Percentiles rank a stretch among this genome's conserved stretches.
Conservation (phyloP, 495 filamentous ascomycete genomes). For the Hypomontagnella submonticulosa region DNA sequence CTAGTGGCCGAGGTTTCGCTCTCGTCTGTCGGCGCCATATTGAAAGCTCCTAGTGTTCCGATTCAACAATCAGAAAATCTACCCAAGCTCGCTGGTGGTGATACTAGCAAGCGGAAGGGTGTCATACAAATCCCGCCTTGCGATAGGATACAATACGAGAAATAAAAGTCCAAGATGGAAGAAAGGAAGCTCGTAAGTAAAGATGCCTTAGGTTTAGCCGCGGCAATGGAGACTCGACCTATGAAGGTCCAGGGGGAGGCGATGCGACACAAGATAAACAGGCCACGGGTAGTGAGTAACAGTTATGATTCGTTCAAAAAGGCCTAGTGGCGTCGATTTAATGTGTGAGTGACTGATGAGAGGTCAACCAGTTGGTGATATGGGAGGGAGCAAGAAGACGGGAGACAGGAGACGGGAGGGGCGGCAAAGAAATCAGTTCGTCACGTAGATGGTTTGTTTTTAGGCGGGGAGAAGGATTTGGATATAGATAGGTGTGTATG, state of each 20-base stretch:
- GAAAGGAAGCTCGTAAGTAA: constrained; percentile 7
- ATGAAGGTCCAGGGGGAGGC: constrained; percentile 4
- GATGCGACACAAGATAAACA: constrained; percentile 20
- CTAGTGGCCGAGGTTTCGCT: constrained; percentile 39
- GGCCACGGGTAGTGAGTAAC: constrained; percentile 19
- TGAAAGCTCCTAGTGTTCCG: neutral
- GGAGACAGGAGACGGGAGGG: neutral
- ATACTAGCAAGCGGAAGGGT: neutral
- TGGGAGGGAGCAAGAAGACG: neutral
- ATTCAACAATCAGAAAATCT: neutral
- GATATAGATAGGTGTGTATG: constrained; percentile 4
- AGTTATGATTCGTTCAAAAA: constrained; percentile 37
- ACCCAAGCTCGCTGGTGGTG: neutral
- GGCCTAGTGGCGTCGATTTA: constrained; percentile 24
- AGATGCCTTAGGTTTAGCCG: constrained; percentile 23
- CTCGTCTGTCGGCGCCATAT: constrained; percentile 41
- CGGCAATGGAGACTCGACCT: constrained; percentile 18
- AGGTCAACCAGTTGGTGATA: constrained; percentile 22
- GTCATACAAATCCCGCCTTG: neutral
- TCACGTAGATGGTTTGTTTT: constrained; percentile 17
- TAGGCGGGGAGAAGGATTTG: constrained; percentile 13
- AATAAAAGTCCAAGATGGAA: neutral
- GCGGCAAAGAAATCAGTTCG: constrained; percentile 6
- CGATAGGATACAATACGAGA: neutral
- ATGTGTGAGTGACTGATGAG: constrained; percentile 33